A percentile compares a stretch with the other conserved stretches of the same genome.
Evolutionary conservation across 2,329 filamentous ascomycete genomes (phyloP).

Genomic region (Pestalotiopsis fici): DNA sequence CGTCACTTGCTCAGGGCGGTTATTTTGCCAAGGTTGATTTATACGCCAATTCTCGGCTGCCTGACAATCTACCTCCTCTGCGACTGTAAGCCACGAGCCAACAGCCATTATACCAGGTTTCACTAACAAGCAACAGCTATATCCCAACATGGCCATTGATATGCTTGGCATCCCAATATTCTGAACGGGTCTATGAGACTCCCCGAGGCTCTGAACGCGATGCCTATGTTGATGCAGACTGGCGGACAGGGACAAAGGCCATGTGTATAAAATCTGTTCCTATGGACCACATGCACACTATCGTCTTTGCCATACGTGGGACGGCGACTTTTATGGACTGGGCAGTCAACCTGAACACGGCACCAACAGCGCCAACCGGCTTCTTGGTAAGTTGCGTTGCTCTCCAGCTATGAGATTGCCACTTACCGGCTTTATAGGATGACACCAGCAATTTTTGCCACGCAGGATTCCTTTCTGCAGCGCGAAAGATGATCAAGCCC

Average conservation of each 20-base stretch:
- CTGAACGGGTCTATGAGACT: slow-evolving; percentile 71
- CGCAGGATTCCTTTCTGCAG: slow-evolving; percentile 76
- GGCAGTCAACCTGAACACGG: slow-evolving; percentile 77
- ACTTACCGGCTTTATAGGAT: slow-evolving; percentile 40
- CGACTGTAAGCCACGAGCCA: slow-evolving; percentile 55
- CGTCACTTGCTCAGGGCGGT: slow-evolving; percentile 45
- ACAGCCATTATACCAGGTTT: neutral
- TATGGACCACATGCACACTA: slow-evolving; percentile 74
- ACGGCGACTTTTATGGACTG: slow-evolving; percentile 82
- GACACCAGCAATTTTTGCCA: slow-evolving; percentile 79
- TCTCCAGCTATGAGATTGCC: neutral
- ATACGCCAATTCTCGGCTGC: slow-evolving; percentile 77
- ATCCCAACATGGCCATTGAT: slow-evolving; percentile 76
- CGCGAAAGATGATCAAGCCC: slow-evolving; percentile 72
- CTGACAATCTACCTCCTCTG: slow-evolving; percentile 66
- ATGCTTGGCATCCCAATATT: slow-evolving; percentile 77
- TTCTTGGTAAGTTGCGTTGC: slow-evolving; percentile 56
- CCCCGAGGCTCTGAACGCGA: slow-evolving; percentile 65
- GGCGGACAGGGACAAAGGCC: slow-evolving; percentile 75
- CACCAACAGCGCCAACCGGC: slow-evolving; percentile 62
- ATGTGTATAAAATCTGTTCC: slow-evolving; percentile 83
- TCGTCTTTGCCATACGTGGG: slow-evolving; percentile 83
- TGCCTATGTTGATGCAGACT: slow-evolving; percentile 71
- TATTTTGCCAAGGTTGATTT: slow-evolving; percentile 77
- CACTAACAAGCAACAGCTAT: slow-evolving; percentile 47